These are phyloP conservation scores for Coemansia sp. DNA, from an alignment of 192 early-diverging fungal genomes.

Conservation along the genomic window DNA sequence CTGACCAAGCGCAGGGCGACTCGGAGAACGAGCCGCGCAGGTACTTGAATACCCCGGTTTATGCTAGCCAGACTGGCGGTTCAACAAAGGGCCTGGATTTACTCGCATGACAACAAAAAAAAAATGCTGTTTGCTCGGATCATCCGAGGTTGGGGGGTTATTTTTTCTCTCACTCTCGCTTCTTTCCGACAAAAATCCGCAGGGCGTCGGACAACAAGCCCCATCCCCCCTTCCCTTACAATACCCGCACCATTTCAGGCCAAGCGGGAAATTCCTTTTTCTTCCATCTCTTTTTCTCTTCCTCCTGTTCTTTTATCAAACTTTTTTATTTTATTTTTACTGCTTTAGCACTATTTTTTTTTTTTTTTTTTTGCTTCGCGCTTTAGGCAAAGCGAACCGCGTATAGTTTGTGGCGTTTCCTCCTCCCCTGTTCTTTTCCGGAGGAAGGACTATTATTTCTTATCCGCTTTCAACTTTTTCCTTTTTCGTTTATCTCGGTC, in stretches of 20 bases:
- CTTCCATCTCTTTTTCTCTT: background rate
- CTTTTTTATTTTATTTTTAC: slow-evolving; percentile 16
- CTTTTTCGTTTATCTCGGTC: too few species aligned
- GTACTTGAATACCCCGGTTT: slow-evolving; percentile 45
- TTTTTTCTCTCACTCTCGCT: too few species aligned
- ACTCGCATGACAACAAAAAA: slow-evolving; percentile 1
- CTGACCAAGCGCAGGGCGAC: slow-evolving; percentile 18
- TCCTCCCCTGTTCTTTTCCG: too few species aligned
- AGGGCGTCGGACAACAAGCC: too few species aligned
- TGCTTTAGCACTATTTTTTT: slow-evolving; percentile 8
- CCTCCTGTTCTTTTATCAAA: slow-evolving; percentile 2
- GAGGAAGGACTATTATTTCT: too few species aligned
- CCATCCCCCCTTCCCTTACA: background rate
- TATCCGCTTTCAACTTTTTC: background rate
- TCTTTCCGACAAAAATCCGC: too few species aligned
- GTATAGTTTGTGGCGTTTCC: too few species aligned
- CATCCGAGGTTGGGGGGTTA: too few species aligned
- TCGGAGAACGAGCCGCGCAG: slow-evolving; percentile 50
- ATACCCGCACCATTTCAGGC: background rate
- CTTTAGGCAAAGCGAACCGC: too few species aligned
- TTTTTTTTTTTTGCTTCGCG: too few species aligned
- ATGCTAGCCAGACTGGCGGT: slow-evolving; percentile 32
- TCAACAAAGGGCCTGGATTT: slow-evolving; percentile 17
- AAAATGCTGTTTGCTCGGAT: background rate
- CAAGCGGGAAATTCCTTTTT: background rate